A percentile compares a stretch with the other conserved stretches of the same genome.
phyloP scores from a whole-genome alignment of 169 alveolate species.

The Amoebophrya sp. region DNA sequence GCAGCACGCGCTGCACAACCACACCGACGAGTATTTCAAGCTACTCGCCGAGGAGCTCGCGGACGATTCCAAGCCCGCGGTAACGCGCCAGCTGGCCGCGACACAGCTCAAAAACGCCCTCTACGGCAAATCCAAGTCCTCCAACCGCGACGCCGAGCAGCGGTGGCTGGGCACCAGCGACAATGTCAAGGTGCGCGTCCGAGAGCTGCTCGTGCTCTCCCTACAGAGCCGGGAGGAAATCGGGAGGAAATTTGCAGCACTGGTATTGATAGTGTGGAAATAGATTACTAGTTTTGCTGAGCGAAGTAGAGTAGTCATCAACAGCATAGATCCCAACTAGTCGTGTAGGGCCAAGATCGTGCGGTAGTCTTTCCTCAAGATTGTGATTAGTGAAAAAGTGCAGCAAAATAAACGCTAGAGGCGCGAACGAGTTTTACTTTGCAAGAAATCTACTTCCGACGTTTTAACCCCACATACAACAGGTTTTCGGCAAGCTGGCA shows the following conservation, averaged over 20 bases:
- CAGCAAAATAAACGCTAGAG: no score
- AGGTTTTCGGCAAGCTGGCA: conserved; percentile 4
- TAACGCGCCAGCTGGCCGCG: neutral
- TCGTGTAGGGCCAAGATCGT: no score
- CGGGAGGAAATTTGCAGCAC: neutral
- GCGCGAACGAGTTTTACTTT: no score
- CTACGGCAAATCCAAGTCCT: neutral
- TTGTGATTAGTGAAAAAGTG: no score
- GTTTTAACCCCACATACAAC: no score
- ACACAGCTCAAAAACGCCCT: neutral
- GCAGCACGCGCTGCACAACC: neutral
- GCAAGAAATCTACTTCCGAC: no score
- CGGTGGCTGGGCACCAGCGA: neutral
- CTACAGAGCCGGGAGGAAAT: neutral
- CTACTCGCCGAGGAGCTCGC: neutral
- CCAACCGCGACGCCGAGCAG: neutral
- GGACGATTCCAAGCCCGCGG: neutral
- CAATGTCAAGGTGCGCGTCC: neutral
- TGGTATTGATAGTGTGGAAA: no score
- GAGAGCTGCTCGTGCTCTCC: neutral
- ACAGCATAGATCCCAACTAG: no score
- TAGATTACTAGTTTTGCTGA: no score
- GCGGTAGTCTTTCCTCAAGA: no score
- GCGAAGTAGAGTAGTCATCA: no score
- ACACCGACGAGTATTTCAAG: neutral